Evolutionary conservation across 2,329 filamentous ascomycete species (phyloP).

Genomic region (Fusarium sarcochroum): DNA sequence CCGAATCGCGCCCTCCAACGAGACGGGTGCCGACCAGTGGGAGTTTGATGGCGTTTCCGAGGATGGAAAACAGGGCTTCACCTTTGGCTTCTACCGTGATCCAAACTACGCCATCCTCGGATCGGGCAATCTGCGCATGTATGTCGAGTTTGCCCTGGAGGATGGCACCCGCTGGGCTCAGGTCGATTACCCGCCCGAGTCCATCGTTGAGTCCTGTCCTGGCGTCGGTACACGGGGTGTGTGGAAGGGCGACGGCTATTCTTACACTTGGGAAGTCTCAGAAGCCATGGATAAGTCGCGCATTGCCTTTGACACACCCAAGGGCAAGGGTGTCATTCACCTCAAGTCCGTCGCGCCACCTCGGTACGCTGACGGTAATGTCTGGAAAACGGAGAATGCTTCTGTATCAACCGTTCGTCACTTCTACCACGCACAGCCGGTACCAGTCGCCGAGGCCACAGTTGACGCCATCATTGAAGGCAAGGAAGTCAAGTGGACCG

Average conservation of each 20-base stretch:
- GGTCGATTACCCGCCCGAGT: neutral
- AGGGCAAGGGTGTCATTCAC: neutral
- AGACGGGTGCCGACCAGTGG: neutral
- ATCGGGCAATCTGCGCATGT: neutral
- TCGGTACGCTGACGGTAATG: neutral
- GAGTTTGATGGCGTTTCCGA: neutral
- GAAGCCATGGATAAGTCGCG: conserved; percentile 1
- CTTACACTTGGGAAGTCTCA: conserved; percentile 14
- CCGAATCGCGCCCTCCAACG: neutral
- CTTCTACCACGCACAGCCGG: neutral
- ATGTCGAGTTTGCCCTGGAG: neutral
- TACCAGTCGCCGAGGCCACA: neutral
- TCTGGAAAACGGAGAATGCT: neutral
- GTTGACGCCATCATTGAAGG: neutral
- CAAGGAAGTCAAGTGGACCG: neutral
- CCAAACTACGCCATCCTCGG: neutral
- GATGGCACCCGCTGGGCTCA: neutral
- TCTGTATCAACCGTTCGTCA: neutral
- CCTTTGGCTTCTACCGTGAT: neutral
- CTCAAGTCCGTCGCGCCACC: neutral
- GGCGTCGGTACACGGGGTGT: conserved; percentile 5
- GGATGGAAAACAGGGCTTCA: neutral
- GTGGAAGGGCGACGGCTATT: conserved; percentile 10
- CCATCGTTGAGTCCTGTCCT: conserved; percentile 13
- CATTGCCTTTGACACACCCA: neutral